Evolutionary conservation across 805 yeast genomes (phyloP).

Genomic region (Metschnikowia similis): DNA sequence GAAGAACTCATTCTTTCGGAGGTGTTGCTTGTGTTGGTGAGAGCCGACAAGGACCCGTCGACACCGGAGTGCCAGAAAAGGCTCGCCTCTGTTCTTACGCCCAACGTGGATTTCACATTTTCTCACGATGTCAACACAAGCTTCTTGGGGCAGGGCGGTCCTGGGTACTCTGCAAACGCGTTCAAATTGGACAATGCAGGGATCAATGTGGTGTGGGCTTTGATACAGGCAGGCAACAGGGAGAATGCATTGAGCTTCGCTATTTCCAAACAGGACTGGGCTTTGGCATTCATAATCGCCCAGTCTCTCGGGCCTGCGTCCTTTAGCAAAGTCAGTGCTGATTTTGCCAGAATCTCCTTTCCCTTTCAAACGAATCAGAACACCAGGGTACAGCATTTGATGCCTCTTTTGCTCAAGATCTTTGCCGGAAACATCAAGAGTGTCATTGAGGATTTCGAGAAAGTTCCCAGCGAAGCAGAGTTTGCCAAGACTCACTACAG

Average conservation of each 20-base stretch:
- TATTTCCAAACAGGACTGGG: constrained; percentile 64
- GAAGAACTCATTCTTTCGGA: constrained; percentile 31
- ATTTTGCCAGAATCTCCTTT: constrained; percentile 48
- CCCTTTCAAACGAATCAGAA: constrained; percentile 38
- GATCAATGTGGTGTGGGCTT: constrained; percentile 26
- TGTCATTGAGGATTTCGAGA: constrained; percentile 47
- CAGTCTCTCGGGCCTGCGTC: constrained; percentile 58
- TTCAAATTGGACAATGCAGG: constrained; percentile 39
- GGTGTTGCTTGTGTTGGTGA: constrained; percentile 25
- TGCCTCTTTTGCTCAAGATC: constrained; percentile 58
- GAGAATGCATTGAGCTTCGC: constrained; percentile 63
- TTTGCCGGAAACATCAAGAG: constrained; percentile 57
- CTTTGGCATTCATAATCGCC: constrained; percentile 70
- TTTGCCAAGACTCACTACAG: constrained; percentile 55
- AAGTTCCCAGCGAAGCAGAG: constrained; percentile 36
- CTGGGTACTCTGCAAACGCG: constrained; percentile 32
- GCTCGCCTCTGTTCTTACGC: constrained; percentile 40
- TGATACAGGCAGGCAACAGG: constrained; percentile 59
- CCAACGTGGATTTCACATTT: constrained; percentile 34
- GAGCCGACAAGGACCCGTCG: constrained; percentile 28
- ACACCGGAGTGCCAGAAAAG: constrained; percentile 25
- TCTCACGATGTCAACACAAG: constrained; percentile 14
- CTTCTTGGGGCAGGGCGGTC: constrained; percentile 1
- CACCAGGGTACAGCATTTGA: constrained; percentile 35
- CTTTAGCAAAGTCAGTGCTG: constrained; percentile 55